Conservation (phyloP, 2,329 filamentous ascomycete genomes). For the Aureobasidium sp. region DNA sequence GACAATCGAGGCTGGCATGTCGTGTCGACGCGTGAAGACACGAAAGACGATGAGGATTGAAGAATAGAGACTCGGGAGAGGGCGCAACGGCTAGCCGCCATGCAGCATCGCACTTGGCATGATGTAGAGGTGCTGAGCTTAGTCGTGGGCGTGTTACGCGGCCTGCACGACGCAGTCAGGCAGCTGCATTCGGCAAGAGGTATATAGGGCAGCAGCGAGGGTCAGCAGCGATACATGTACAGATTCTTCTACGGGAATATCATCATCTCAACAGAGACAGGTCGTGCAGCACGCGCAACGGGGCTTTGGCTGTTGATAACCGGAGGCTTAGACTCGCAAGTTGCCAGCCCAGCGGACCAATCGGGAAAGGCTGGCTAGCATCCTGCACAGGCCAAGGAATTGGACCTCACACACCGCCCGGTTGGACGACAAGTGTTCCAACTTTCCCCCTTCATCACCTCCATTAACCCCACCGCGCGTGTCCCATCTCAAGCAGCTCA, state of each 20-base stretch:
- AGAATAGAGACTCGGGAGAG: neutral
- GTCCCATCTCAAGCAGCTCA: slow-evolving; percentile 15
- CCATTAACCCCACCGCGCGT: slow-evolving; percentile 13
- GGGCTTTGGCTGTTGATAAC: slow-evolving; percentile 11
- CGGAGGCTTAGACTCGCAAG: slow-evolving; percentile 6
- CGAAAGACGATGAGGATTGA: slow-evolving; percentile 5
- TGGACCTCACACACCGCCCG: slow-evolving; percentile 12
- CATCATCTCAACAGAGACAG: neutral
- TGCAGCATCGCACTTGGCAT: slow-evolving; percentile 10
- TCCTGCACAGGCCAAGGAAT: slow-evolving; percentile 14
- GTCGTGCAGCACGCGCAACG: slow-evolving; percentile 1
- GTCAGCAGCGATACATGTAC: neutral
- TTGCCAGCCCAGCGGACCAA: neutral
- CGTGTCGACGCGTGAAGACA: slow-evolving; percentile 7
- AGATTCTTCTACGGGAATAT: neutral
- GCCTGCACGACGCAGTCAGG: slow-evolving; percentile 5
- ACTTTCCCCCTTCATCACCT: slow-evolving; percentile 17
- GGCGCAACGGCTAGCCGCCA: slow-evolving; percentile 13
- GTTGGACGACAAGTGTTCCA: slow-evolving; percentile 16
- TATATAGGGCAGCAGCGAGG: slow-evolving; percentile 3
- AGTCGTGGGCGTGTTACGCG: slow-evolving; percentile 1
- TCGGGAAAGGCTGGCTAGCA: slow-evolving; percentile 1
- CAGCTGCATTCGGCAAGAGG: slow-evolving; percentile 3
- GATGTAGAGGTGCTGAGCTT: slow-evolving; percentile 9
- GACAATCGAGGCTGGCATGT: slow-evolving; percentile 1